Base-by-base conservation (phyloP, 768 basidiomycete genomes). In the Tephrocybe sp. region DNA sequence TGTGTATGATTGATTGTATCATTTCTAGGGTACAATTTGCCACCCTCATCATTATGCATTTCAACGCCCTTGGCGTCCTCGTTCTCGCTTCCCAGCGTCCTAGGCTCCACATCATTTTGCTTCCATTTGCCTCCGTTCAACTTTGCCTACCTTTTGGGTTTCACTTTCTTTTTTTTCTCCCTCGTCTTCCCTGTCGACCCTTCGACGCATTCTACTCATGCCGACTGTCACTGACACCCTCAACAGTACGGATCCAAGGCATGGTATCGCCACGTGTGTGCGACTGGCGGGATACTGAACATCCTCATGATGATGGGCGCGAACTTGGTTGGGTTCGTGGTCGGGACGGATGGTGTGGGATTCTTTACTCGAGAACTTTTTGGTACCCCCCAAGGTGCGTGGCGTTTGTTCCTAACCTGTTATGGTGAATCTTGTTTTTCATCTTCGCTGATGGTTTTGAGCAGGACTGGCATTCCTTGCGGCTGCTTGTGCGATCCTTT, bases 301-400 rank as follows among this genome's bases (percentile, higher is more conserved):
- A 78, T 95, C 21, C 61, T 95, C 23, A 79, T 91, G 71, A 91
- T 98, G 93, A 86, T 92, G 80, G 65, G 79, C 0, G 97, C 93
- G 20, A 98, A 99, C 67, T 79, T 98, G 9, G 85, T 98, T 3
- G 97, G 97, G 2, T 98, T 99, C 63, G 96, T 93, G 11, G 77
- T 98, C 40, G 95, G 95, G 2, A 71, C 82, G 0, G 92, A 97
- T 4, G 94, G 94, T 0, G 77, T 86, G 33, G 64, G 68, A 36
- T 86, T 87, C 64, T 81, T 98, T 65, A 64, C 82, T 4, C 54
- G 66, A 4, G 73, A 86, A 64, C 65, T 98, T 32, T 67, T 83
- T 43, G 81, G 82, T 4, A 85, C 81, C n/a, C 73, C 71, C 58
- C 73, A 80, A 64, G 95, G 94, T 87, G 58, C 64, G 62, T 54